Conservation (phyloP, 495 filamentous ascomycete genomes). For the Saxophila tyrrhenica region DNA sequence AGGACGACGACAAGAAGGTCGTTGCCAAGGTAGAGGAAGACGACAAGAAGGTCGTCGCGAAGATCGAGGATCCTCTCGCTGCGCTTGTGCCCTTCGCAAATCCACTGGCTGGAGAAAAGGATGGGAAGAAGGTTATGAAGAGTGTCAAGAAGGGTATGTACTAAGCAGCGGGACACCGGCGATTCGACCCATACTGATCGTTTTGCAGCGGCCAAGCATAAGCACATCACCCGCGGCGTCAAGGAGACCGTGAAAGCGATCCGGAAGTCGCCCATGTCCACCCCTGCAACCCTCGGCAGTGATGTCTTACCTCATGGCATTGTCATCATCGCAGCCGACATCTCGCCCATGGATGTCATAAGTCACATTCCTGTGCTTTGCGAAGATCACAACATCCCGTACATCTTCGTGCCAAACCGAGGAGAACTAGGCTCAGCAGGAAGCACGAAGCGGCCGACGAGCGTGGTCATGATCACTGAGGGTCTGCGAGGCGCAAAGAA, state of each 20-base stretch:
- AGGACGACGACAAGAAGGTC: slow-evolving; percentile 8
- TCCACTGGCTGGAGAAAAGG: slow-evolving; percentile 83
- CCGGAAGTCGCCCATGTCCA: slow-evolving; percentile 62
- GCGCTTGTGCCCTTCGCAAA: slow-evolving; percentile 87
- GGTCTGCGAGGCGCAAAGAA: not conserved
- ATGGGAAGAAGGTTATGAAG: slow-evolving; percentile 85
- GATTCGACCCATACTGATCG: slow-evolving; percentile 1
- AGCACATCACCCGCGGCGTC: slow-evolving; percentile 88
- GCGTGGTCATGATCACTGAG: slow-evolving; percentile 59
- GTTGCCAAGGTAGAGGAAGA: slow-evolving; percentile 2
- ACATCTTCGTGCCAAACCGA: slow-evolving; percentile 78
- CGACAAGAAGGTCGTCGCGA: not conserved
- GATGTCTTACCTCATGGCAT: slow-evolving; percentile 46
- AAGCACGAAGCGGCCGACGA: slow-evolving; percentile 87
- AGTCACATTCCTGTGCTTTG: slow-evolving; percentile 93
- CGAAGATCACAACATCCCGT: slow-evolving; percentile 92
- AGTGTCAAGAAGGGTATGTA: slow-evolving; percentile 80
- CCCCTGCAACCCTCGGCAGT: slow-evolving; percentile 34
- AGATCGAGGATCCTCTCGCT: slow-evolving; percentile 38
- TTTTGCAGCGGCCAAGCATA: slow-evolving; percentile 70
- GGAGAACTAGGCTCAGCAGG: slow-evolving; percentile 86
- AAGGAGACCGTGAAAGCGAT: slow-evolving; percentile 98
- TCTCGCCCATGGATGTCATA: slow-evolving; percentile 95
- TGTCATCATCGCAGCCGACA: slow-evolving; percentile 88
- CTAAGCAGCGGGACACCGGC: slow-evolving; percentile 5